A percentile compares a stretch with the other conserved stretches of the same genome.
Evolutionary conservation across 2,329 filamentous ascomycete genomes (phyloP).

Genomic region (Botrytis hyacinthi): DNA sequence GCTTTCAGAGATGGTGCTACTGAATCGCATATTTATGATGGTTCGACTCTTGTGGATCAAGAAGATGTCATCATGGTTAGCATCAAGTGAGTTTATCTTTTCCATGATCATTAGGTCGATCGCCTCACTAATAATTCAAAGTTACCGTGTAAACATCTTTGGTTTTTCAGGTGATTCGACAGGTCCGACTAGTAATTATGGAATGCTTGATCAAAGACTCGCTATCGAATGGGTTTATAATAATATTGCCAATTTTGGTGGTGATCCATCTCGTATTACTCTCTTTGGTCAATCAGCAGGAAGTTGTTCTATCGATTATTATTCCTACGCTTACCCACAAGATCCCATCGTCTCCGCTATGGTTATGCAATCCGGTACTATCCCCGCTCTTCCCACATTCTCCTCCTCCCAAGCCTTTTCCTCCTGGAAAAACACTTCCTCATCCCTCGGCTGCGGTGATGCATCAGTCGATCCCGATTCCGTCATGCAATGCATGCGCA

Average conservation of each 20-base stretch:
- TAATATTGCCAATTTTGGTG: constrained; percentile 49
- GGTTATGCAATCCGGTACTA: constrained; percentile 32
- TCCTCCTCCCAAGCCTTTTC: constrained; percentile 23
- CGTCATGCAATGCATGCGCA: constrained; percentile 35
- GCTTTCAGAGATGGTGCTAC: constrained; percentile 43
- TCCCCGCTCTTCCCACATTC: constrained; percentile 29
- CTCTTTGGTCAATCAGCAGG: constrained; percentile 46
- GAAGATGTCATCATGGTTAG: constrained; percentile 48
- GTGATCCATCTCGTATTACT: constrained; percentile 42
- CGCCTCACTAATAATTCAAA: constrained; percentile 30
- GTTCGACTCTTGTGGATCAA: constrained; percentile 44
- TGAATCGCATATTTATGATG: constrained; percentile 43
- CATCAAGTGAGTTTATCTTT: constrained; percentile 42
- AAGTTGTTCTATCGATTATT: constrained; percentile 26
- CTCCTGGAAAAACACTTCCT: constrained; percentile 32
- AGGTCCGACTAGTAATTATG: constrained; percentile 44
- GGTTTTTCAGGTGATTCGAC: constrained; percentile 59
- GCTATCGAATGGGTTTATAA: constrained; percentile 58
- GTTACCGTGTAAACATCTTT: constrained; percentile 61
- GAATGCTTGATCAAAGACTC: constrained; percentile 59
- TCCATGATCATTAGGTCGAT: background rate
- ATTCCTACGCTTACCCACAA: constrained; percentile 17
- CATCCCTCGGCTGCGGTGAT: constrained; percentile 35
- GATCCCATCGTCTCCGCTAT: constrained; percentile 29
- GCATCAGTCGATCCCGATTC: constrained; percentile 24